These are phyloP conservation scores for Lactarius deliciosus DNA, from an alignment of 768 basidiomycete genomes.

Conservation along the genomic window DNA sequence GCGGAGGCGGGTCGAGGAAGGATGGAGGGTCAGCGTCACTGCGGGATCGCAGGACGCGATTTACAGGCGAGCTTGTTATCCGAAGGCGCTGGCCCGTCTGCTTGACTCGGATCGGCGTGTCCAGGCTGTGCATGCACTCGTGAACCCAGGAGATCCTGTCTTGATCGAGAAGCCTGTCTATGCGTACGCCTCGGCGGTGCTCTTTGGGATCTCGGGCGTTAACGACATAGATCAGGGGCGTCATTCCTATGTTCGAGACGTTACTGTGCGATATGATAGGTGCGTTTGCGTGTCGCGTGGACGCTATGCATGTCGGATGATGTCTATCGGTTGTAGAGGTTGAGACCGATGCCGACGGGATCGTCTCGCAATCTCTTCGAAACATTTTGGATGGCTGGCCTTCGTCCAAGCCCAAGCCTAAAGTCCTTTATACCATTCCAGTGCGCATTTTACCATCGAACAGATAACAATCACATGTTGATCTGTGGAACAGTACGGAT, in stretches of 20 bases:
- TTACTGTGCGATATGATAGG: constrained; percentile 61
- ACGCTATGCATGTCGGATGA: background rate
- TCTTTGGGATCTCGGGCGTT: constrained; percentile 14
- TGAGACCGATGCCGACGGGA: constrained; percentile 71
- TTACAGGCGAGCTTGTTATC: constrained; percentile 53
- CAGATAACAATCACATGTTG: background rate
- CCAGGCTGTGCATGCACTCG: constrained; percentile 67
- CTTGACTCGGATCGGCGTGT: constrained; percentile 10
- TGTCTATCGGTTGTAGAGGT: constrained; percentile 52
- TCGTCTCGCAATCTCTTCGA: constrained; percentile 58
- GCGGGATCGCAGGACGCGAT: constrained; percentile 88
- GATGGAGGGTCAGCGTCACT: constrained; percentile 79
- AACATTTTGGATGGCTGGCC: constrained; percentile 76
- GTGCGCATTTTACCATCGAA: constrained; percentile 37
- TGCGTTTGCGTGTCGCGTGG: constrained; percentile 33
- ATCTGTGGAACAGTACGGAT: constrained; percentile 57
- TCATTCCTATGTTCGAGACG: constrained; percentile 61
- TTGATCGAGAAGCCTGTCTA: constrained; percentile 84
- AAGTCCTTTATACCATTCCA: constrained; percentile 77
- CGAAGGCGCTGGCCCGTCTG: background rate
- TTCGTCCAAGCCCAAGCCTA: constrained; percentile 64
- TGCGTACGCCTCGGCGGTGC: constrained; percentile 45
- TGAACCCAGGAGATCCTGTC: constrained; percentile 78
- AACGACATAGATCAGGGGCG: constrained; percentile 46
- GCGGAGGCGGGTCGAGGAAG: constrained; percentile 47